Percentiles rank a stretch among this genome's conserved stretches.
Conservation (phyloP, 257 asterid species). For the Solanum corneliomulleri region DNA sequence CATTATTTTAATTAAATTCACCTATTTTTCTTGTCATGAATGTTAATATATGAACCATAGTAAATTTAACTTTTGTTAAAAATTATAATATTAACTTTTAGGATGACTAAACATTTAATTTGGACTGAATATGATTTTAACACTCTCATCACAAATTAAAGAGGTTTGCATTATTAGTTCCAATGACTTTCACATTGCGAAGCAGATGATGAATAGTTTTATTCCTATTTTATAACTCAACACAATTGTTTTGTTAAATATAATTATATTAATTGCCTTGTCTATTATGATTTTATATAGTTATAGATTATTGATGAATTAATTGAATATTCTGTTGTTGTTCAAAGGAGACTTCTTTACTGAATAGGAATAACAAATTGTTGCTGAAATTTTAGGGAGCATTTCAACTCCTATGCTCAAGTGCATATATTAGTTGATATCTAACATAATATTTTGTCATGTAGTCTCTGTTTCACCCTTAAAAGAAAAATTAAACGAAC, state of each 20-base stretch:
- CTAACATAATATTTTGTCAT: neutral
- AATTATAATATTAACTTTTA: neutral
- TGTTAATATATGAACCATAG: neutral
- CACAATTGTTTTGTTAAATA: neutral
- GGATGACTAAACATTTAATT: neutral
- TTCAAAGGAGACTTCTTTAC: neutral
- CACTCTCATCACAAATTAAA: neutral
- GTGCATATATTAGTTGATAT: neutral
- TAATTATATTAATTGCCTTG: neutral
- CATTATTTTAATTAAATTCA: neutral
- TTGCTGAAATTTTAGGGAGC: neutral
- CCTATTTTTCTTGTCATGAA: neutral
- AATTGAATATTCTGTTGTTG: neutral
- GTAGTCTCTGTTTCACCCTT: neutral
- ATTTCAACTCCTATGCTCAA: neutral
- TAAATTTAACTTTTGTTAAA: neutral
- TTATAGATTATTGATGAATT: neutral
- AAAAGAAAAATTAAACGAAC: neutral
- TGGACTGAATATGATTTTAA: neutral
- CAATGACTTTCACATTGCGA: neutral
- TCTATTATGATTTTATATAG: neutral
- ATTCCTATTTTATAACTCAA: neutral
- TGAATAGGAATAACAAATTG: neutral
- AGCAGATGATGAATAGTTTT: neutral
- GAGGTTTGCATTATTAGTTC: neutral